Evolutionary conservation across 2,329 filamentous ascomycete species (phyloP), one percentile per base, ranked within the genome.

Genomic region (Aspergillus aculeatus): DNA sequence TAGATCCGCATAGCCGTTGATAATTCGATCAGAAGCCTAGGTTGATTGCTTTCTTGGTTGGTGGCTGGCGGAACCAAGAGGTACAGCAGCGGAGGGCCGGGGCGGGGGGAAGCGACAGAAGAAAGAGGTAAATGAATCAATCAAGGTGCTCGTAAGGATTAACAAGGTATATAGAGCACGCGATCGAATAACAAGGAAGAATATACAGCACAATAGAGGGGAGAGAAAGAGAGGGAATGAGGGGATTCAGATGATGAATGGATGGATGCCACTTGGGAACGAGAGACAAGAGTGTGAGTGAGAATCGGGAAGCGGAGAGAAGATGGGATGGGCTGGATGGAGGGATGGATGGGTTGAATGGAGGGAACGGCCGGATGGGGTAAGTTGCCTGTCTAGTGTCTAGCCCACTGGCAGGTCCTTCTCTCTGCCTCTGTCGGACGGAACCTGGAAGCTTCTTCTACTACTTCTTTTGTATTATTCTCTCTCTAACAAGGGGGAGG

Each of bases 1-100:
- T 47, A 21, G 41, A 32, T 48, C 53, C 41, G 53, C 53, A 55
- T 55, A 47, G 38, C 44, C 29, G 31, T 7, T 31, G 41, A 55
- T 19, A 56, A 38, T 21, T 47, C 14, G 19, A 24, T 57, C 21
- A 23, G 14, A 44, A 44, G 14, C 38, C 16, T 44, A 54, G 21
- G 35, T 54, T 47, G n/a, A 11, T 52, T 32, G 26, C 2, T 54
- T 54, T 47, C 31, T 24, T 21, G 49, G 31, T 21, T 47, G 16
- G 59, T 38, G 53, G 41, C 38, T 32, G 53, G 29, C 50, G 23
- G 52, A 56, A 35, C 48, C 47, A 24, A 38, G 19, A 23, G 35
- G 54, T 11, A 10, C 7, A 29, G 31, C 26, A 47, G 35, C 19
- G 26, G 23, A 41, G 12, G 26, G 54, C 52, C 32, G 44, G 26